Evolutionary conservation across 1,139 yeast genomes (phyloP).

Genomic region (Diutina sp.): DNA sequence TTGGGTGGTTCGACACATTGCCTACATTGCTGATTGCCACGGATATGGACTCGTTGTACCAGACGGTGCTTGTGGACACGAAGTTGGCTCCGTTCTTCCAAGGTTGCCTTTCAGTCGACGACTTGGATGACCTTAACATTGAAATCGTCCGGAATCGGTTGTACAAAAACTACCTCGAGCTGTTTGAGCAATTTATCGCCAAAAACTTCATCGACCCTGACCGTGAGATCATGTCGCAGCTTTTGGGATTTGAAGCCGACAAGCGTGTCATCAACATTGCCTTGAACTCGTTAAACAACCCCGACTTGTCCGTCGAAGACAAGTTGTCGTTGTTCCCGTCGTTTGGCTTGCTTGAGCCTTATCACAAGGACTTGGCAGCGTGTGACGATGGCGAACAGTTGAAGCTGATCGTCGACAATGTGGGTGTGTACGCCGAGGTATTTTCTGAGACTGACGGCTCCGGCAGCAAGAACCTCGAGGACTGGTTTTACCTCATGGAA

Average conservation of each 20-base stretch:
- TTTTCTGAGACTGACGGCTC: slow-evolving; percentile 39
- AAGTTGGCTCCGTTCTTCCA: slow-evolving; percentile 96
- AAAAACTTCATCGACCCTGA: slow-evolving; percentile 62
- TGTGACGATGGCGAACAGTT: slow-evolving; percentile 84
- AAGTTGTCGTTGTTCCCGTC: slow-evolving; percentile 62
- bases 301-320: slow-evolving; percentile 63
- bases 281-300: slow-evolving; percentile 69
- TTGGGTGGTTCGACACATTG: slow-evolving; percentile 97
- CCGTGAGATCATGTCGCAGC: slow-evolving; percentile 61
- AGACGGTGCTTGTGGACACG: slow-evolving; percentile 91
- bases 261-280: slow-evolving; percentile 88
- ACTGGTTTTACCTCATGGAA: slow-evolving; percentile 84
- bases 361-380: slow-evolving; percentile 54
- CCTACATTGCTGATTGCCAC: slow-evolving; percentile 94
- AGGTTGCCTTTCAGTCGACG: slow-evolving; percentile 84
- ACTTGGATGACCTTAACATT: slow-evolving; percentile 88
- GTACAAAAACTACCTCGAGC: slow-evolving; percentile 87
- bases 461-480: slow-evolving; percentile 55
- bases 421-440: slow-evolving; percentile 63
- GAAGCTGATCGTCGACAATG: slow-evolving; percentile 55
- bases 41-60: slow-evolving; percentile 82
- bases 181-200: slow-evolving; percentile 57
- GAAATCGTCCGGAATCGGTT: slow-evolving; percentile 88
- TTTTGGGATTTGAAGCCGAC: slow-evolving; percentile 88
- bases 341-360: slow-evolving; percentile 75